Percentiles rank a stretch among this genome's conserved stretches.
These are phyloP conservation scores for Phytophthora aleatoria DNA, from an alignment of 352 stramenopile genomes.

Conservation along the genomic window DNA sequence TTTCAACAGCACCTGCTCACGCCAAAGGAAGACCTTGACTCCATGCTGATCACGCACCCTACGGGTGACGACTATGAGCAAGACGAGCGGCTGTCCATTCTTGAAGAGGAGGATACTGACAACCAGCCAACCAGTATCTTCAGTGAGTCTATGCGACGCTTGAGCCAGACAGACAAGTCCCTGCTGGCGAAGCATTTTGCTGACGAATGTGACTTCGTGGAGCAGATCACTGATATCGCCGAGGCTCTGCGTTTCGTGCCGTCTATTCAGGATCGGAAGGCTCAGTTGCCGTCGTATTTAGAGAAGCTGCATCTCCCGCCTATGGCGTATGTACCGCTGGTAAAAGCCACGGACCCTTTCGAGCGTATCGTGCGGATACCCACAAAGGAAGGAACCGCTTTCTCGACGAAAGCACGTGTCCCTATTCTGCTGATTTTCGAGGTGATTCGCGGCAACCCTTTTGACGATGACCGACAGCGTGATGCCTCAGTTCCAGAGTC, in stretches of 20 bases:
- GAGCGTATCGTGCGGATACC: slow-evolving; percentile 88
- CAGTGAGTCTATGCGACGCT: slow-evolving; percentile 62
- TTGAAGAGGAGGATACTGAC: slow-evolving; percentile 76
- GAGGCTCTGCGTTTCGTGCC: slow-evolving; percentile 86
- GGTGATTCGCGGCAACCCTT: slow-evolving; percentile 81
- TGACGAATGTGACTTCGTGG: slow-evolving; percentile 88
- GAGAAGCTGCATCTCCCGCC: slow-evolving; percentile 84
- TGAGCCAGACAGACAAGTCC: slow-evolving; percentile 84
- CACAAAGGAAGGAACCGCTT: slow-evolving; percentile 85
- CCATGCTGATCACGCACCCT: slow-evolving; percentile 46
- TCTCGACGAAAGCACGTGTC: slow-evolving; percentile 87
- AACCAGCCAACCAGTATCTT: slow-evolving; percentile 79
- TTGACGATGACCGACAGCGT: slow-evolving; percentile 53
- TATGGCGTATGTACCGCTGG: slow-evolving; percentile 88
- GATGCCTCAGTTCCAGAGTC: slow-evolving; percentile 42
- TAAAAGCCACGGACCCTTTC: slow-evolving; percentile 89
- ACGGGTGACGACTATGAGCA: slow-evolving; percentile 46
- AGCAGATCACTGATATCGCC: slow-evolving; percentile 89
- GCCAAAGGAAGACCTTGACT: slow-evolving; percentile 65
- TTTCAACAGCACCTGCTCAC: slow-evolving; percentile 89
- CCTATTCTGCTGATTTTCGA: slow-evolving; percentile 91
- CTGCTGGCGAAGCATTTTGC: slow-evolving; percentile 85
- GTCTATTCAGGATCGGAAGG: slow-evolving; percentile 78
- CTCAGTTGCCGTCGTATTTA: slow-evolving; percentile 76
- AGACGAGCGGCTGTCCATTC: slow-evolving; percentile 43